A percentile compares a stretch with the other conserved stretches of the same genome.
These are phyloP conservation scores for Arxiozyma telluris DNA, from an alignment of 1,139 yeast species.

Conservation along the genomic window DNA sequence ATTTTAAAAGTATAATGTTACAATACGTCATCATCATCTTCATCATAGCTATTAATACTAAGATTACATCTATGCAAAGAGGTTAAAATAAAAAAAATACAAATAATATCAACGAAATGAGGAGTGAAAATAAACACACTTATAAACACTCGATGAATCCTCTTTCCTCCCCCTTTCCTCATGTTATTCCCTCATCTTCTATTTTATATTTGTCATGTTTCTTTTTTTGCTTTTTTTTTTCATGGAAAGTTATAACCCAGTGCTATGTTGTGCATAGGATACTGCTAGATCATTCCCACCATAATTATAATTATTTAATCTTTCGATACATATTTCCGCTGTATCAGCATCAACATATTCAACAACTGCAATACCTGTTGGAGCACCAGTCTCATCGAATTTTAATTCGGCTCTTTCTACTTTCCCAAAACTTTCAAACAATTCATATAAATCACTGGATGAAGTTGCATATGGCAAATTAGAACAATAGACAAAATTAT, in stretches of 20 bases:
- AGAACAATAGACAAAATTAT: constrained; percentile 56
- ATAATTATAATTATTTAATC: constrained; percentile 69
- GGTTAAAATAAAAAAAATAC: neutral
- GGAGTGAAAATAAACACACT: too few relatives aligned
- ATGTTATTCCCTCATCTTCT: neutral
- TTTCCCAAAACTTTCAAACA: constrained; percentile 77
- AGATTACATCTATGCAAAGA: neutral
- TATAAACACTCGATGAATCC: too few relatives aligned
- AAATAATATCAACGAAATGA: neutral
- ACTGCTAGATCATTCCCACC: constrained; percentile 70
- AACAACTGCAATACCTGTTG: constrained; percentile 80
- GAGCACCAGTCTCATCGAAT: constrained; percentile 53
- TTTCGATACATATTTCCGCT: constrained; percentile 67
- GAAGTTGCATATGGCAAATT: constrained; percentile 88
- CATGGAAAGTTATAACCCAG: neutral
- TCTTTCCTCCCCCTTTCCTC: neutral
- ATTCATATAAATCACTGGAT: constrained; percentile 72
- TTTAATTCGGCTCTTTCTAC: constrained; percentile 75
- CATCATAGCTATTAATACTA: neutral
- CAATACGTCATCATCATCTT: neutral
- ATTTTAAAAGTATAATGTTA: neutral
- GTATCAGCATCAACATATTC: constrained; percentile 59
- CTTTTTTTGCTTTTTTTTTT: too few relatives aligned
- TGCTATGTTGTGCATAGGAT: constrained; percentile 43
- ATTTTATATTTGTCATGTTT: neutral